phyloP scores from a whole-genome alignment of 352 stramenopile genomes.

The Thraustotheca clavata region DNA sequence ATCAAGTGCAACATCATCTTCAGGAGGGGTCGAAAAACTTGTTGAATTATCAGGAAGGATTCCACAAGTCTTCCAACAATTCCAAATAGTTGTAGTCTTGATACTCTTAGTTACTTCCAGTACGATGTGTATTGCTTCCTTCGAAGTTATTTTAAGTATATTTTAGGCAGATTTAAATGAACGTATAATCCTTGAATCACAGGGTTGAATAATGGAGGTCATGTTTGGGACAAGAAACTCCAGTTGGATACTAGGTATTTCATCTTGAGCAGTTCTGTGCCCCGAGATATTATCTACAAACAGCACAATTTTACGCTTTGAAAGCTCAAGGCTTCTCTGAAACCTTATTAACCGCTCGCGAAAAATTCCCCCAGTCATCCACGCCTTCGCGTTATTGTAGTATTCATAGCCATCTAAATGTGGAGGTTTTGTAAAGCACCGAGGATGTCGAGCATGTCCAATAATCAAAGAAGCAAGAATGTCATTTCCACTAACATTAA shows the following conservation, averaged over 20 bases:
- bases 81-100: too few species aligned
- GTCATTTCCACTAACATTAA: not conserved
- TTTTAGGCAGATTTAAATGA: conserved; percentile 15
- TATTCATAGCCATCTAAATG: conserved; percentile 11
- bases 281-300: conserved; percentile 9
- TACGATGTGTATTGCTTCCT: too few species aligned
- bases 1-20: too few species aligned
- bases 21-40: too few species aligned
- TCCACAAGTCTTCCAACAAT: too few species aligned
- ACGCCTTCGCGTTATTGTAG: conserved; percentile 1
- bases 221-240: conserved; percentile 1
- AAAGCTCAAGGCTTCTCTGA: not conserved
- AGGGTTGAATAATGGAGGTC: not conserved
- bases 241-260: not conserved
- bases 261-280: conserved; percentile 1
- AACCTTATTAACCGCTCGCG: not conserved
- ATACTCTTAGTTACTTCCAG: too few species aligned
- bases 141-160: too few species aligned
- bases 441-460: not conserved
- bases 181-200: conserved; percentile 5
- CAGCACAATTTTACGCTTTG: not conserved
- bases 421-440: not conserved
- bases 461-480: not conserved
- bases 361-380: conserved; percentile 13
- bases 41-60: too few species aligned